Evolutionary conservation across 2,329 filamentous ascomycete species (phyloP), one percentile per base, ranked within the genome.

Genomic region (Chaetomium olivaceum): DNA sequence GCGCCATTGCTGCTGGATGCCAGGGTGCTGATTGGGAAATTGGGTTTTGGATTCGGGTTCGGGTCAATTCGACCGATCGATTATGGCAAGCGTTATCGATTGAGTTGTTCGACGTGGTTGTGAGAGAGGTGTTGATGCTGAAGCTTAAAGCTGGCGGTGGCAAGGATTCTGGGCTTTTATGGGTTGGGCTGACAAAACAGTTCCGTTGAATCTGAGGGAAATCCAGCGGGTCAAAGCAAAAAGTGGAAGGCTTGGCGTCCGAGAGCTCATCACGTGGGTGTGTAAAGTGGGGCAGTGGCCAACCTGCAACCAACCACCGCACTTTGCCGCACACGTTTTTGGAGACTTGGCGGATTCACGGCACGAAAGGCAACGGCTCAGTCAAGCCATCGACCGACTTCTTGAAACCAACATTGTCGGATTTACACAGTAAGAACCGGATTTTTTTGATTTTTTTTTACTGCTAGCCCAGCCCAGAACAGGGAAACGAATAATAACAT

Each of bases 1-100:
- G 82, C 82, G 85, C 82, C 85, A 88, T 87, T 80, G 72, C 72
- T 75, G 46, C 56, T n/a, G 69, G 74, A 72, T 77, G 75, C 76
- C 74, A 76, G 73, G 63, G 71, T 71, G 70, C 57, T 69, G 66
- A 27, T 66, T 66, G 48, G 52, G 52, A 51, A 50, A 58, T 6
- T 27, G 61, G 9, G 43, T 33, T 4, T 23, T 23, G 50, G 51
- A 9, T 14, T 33, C 9, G 51, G 29, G 11, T 14, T 59, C 48
- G 56, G 25, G 23, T 46, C 25, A 23, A 56, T 39, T 59, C 9
- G 48, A 51, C 19, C 25, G 27, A 19, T 27, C 4, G 51, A 36
- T 12, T 21, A 29, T 21, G 29, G 31, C 27, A 25, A 51, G 36
- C 6, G 36, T 29, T 31, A 1, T 46, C 36, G 48, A 58, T 58